Base-by-base conservation (phyloP, 2,329 filamentous ascomycete genomes). In the Plenodomus biglobosus region DNA sequence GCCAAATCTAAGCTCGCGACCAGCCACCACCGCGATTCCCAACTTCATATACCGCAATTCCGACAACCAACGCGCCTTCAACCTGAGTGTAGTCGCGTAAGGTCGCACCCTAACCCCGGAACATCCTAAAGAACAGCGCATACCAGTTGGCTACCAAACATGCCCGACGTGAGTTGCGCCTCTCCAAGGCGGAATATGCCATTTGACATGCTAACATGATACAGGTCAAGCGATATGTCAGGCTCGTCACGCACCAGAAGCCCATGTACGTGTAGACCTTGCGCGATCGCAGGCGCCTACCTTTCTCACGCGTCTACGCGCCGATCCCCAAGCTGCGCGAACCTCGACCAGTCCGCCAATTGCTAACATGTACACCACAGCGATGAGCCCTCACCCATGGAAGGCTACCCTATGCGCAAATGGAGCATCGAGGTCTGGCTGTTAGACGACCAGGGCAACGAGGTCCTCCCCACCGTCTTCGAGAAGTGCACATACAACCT, bases 401-500 rank as follows among this genome's bases (percentile, higher is more conserved):
- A 92, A 63, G 91, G 91, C 2, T 96, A 92, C 66, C 94, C 94
- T 10, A 92, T 96, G 84, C 87, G 94, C 71, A 80, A 84, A 75
- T 99, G 94, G 94, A 91, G 83, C 59, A 88, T 97, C 70, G 86
- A 88, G 74, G 79, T 99, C 61, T 90, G 84, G 74, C 74, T 97
- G 43, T 73, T 96, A 46, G 91, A 96, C 58, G 88, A 95, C 63
- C 84, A 89, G 55, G 92, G 91, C 61, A 88, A 94, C 61, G 86
- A 95, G 73, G 81, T 90, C 42, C 82, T 88, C 7, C 91, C 92
- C 44, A 89, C 78, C 59, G 83, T 91, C 73, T 97, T 96, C 77
- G 89, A 90, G 69, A 96, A 95, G 77, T 92, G 88, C 36, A 86
- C 86, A 46, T 99, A 96, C 78, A 88, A 90, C 67, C 82, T 99